Conservation (phyloP, 768 basidiomycete genomes). For the Lactarius pseudohatsudake region DNA sequence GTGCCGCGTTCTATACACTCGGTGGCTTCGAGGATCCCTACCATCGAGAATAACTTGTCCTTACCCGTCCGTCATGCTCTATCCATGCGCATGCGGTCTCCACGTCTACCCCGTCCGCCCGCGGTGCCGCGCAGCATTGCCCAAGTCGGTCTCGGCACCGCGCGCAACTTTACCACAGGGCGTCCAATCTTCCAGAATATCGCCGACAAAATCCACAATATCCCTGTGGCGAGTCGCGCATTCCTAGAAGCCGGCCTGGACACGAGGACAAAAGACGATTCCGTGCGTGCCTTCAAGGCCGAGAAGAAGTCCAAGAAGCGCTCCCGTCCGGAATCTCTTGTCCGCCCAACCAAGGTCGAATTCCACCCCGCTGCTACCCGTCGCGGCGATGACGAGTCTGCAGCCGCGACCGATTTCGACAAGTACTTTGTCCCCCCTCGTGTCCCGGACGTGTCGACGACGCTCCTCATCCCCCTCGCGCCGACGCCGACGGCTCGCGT, state of each 20-base stretch:
- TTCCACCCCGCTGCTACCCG: slow-evolving; percentile 28
- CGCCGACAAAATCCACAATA: slow-evolving; percentile 60
- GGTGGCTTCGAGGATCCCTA: slow-evolving; percentile 32
- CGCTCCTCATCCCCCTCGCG: slow-evolving; percentile 72
- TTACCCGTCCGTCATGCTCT: slow-evolving; percentile 55
- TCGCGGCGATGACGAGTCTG: slow-evolving; percentile 34
- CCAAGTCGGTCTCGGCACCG: slow-evolving; percentile 75
- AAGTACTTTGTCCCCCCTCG: slow-evolving; percentile 56
- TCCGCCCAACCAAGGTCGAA: slow-evolving; percentile 29
- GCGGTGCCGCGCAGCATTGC: slow-evolving; percentile 49
- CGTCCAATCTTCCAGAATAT: slow-evolving; percentile 80
- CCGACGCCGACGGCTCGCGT: slow-evolving; percentile 69
- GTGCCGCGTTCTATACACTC: slow-evolving; percentile 35
- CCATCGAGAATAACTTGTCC: slow-evolving; percentile 57
- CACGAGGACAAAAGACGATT: slow-evolving; percentile 49
- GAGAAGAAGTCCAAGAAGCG: slow-evolving; percentile 34
- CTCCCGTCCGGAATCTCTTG: slow-evolving; percentile 29
- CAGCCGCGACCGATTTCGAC: slow-evolving; percentile 46
- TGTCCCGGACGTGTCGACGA: slow-evolving; percentile 51
- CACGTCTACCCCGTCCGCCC: slow-evolving; percentile 59
- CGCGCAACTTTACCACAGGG: slow-evolving; percentile 70
- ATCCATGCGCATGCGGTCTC: slow-evolving; percentile 44
- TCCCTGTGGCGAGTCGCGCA: slow-evolving; percentile 73
- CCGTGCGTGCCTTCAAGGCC: slow-evolving; percentile 30
- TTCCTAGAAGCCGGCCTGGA: slow-evolving; percentile 76